Evolutionary conservation across 1,139 yeast species (phyloP).

Genomic region (Insectozyma bohioensis): DNA sequence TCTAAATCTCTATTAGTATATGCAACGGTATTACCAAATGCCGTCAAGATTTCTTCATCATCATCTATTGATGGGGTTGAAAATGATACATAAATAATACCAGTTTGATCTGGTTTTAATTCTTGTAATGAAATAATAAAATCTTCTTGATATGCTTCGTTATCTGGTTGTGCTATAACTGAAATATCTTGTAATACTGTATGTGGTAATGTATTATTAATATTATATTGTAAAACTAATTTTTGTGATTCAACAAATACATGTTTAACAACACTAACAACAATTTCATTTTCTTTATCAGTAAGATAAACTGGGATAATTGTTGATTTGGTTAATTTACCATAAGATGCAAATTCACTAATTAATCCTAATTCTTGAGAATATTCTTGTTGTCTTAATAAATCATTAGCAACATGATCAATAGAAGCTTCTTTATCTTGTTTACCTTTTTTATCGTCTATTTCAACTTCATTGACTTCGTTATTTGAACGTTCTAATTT

Average conservation of each 20-base stretch:
- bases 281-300: slow-evolving; percentile 91
- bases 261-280: slow-evolving; percentile 82
- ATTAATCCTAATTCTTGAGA: slow-evolving; percentile 65
- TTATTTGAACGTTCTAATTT: slow-evolving; percentile 36
- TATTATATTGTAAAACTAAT: slow-evolving; percentile 80
- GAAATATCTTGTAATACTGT: slow-evolving; percentile 76
- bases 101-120: slow-evolving; percentile 69
- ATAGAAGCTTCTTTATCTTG: slow-evolving; percentile 12
- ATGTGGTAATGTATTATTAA: slow-evolving; percentile 81
- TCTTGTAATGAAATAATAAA: slow-evolving; percentile 73
- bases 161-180: slow-evolving; percentile 68
- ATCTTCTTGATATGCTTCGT: slow-evolving; percentile 61
- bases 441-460: slow-evolving; percentile 9
- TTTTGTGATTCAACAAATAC: slow-evolving; percentile 63
- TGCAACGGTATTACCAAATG: slow-evolving; percentile 65
- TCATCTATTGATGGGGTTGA: slow-evolving; percentile 49
- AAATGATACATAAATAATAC: slow-evolving; percentile 78
- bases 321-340: slow-evolving; percentile 74
- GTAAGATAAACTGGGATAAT: slow-evolving; percentile 64
- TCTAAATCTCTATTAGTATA: slow-evolving; percentile 84
- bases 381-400: slow-evolving; percentile 59
- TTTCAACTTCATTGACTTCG: slow-evolving; percentile 14
- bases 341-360: slow-evolving; percentile 71
- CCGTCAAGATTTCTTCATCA: slow-evolving; percentile 35
- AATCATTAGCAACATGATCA: slow-evolving; percentile 31